These are phyloP conservation scores for Carallia pectinifolia DNA, from an alignment of 345 rosid species.

Conservation along the genomic window DNA sequence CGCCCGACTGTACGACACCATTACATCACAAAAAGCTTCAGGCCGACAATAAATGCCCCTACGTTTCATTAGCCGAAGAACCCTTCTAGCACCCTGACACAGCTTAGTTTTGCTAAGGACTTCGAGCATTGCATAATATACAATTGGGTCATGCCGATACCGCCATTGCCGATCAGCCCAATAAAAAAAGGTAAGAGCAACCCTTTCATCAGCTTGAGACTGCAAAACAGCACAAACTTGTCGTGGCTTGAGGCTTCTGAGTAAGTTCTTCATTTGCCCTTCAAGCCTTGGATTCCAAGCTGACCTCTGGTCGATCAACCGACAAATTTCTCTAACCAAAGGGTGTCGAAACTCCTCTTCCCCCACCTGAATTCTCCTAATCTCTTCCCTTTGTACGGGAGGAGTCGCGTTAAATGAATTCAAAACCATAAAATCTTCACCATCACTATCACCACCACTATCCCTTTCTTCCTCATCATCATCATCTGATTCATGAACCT, in stretches of 20 bases:
- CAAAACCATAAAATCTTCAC: constrained; percentile 33
- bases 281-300: constrained; percentile 73
- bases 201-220: constrained; percentile 67
- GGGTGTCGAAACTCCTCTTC: constrained; percentile 74
- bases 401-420: constrained; percentile 33
- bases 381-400: constrained; percentile 27
- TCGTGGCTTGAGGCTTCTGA: constrained; percentile 71
- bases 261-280: constrained; percentile 54
- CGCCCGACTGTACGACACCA: constrained; percentile 90
- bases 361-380: constrained; percentile 39
- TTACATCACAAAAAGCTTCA: constrained; percentile 61
- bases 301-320: constrained; percentile 66
- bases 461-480: constrained; percentile 25
- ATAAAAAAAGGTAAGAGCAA: constrained; percentile 77
- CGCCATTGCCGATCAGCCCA: constrained; percentile 97
- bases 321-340: constrained; percentile 71
- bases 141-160: constrained; percentile 66
- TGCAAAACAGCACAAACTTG: constrained; percentile 79
- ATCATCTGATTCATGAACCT: constrained; percentile 42
- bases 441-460: constrained; percentile 27
- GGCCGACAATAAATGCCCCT: constrained; percentile 54
- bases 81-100: constrained; percentile 78
- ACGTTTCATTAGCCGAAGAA: constrained; percentile 69
- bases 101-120: constrained; percentile 75
- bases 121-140: constrained; percentile 73